These are phyloP conservation scores for Paxillus ammoniavirescens DNA, from an alignment of 768 basidiomycete species.

Conservation along the genomic window DNA sequence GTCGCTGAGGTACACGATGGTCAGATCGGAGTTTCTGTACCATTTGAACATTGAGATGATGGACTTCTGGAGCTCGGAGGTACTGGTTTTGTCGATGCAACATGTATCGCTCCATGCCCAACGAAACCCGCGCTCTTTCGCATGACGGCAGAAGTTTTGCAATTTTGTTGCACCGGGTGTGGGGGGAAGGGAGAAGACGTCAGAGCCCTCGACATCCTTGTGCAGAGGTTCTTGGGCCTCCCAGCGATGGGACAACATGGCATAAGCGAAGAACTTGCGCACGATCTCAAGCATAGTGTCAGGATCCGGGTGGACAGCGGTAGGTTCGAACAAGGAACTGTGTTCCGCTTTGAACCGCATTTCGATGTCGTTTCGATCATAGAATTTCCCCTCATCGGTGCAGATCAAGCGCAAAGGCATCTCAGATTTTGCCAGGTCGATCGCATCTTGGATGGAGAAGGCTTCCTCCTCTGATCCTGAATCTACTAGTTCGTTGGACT, in stretches of 20 bases:
- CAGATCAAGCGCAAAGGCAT: slow-evolving; percentile 26
- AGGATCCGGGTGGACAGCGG: background rate
- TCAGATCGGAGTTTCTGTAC: slow-evolving; percentile 25
- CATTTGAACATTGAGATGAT: slow-evolving; percentile 31
- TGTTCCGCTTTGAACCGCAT: slow-evolving; percentile 14
- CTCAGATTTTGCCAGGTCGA: slow-evolving; percentile 12
- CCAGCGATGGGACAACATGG: slow-evolving; percentile 28
- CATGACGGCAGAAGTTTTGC: slow-evolving; percentile 16
- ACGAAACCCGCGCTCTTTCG: slow-evolving; percentile 17
- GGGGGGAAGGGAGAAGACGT: slow-evolving; percentile 15
- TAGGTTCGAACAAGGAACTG: slow-evolving; percentile 9
- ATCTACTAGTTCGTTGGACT: background rate
- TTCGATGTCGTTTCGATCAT: slow-evolving; percentile 16
- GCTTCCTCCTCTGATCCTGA: background rate
- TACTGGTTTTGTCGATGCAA: slow-evolving; percentile 29
- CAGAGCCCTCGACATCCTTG: slow-evolving; percentile 14
- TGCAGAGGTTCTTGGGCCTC: slow-evolving; percentile 13
- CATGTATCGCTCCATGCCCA: slow-evolving; percentile 31
- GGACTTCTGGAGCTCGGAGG: slow-evolving; percentile 27
- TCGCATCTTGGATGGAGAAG: slow-evolving; percentile 12
- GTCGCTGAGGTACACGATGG: slow-evolving; percentile 24
- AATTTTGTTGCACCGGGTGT: slow-evolving; percentile 13
- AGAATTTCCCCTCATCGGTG: slow-evolving; percentile 24
- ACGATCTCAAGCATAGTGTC: slow-evolving; percentile 8
- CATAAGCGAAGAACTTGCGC: slow-evolving; percentile 15